Evolutionary conservation across 1,284 basidiomycete genomes (phyloP).

Genomic region (Ganoderma lucidum): DNA sequence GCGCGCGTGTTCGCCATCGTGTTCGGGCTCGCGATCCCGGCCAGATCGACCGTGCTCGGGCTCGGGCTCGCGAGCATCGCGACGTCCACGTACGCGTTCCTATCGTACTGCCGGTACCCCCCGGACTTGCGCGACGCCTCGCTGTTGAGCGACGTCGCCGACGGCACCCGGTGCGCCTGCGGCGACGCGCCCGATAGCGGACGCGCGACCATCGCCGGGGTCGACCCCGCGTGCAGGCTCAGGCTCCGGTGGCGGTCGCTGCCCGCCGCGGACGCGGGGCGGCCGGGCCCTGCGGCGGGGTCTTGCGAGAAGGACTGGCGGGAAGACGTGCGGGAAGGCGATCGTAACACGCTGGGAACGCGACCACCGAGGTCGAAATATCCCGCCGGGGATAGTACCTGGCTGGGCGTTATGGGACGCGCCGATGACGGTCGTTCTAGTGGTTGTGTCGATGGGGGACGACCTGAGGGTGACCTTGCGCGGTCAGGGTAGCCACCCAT

Average conservation of each 20-base stretch:
- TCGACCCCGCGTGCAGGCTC: constrained; percentile 43
- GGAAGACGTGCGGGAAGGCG: constrained; percentile 24
- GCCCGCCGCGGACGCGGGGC: constrained; percentile 23
- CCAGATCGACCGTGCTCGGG: constrained; percentile 35
- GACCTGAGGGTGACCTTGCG: constrained; percentile 21
- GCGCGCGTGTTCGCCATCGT: constrained; percentile 41
- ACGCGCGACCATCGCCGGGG: constrained; percentile 36
- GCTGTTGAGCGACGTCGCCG: constrained; percentile 39
- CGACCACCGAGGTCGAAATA: constrained; percentile 28
- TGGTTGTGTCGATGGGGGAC: constrained; percentile 21
- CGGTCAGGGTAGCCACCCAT: constrained; percentile 5
- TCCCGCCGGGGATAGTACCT: constrained; percentile 25
- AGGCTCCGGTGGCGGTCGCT: constrained; percentile 38
- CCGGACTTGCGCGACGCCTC: constrained; percentile 37
- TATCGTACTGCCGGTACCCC: constrained; percentile 39
- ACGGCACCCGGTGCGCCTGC: constrained; percentile 37
- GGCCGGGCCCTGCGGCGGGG: neutral
- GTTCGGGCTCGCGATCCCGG: constrained; percentile 35
- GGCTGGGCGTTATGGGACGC: constrained; percentile 23
- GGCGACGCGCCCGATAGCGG: constrained; percentile 35
- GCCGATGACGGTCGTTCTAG: constrained; percentile 23
- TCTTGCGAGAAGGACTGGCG: constrained; percentile 28
- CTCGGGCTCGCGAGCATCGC: constrained; percentile 45
- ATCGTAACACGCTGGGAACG: constrained; percentile 27
- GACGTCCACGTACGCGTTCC: constrained; percentile 40